phyloP scores from a whole-genome alignment of 1,284 basidiomycete species.

The Leccinum discolor region DNA sequence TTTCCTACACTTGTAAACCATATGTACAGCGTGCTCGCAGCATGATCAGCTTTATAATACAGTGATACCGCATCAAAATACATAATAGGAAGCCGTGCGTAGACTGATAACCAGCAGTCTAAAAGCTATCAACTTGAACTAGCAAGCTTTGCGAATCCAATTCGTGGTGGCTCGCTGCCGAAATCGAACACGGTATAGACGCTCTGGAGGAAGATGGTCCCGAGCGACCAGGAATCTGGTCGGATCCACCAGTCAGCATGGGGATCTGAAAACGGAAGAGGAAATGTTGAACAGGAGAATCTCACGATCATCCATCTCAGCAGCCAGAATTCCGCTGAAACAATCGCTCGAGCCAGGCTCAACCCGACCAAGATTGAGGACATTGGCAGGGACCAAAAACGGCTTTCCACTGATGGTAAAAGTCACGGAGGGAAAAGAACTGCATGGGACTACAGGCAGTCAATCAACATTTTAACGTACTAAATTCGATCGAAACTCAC shows the following conservation, averaged over 20 bases:
- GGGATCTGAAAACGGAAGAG: not conserved
- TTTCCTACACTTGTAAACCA: no score
- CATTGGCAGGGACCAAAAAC: not conserved
- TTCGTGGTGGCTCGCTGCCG: not conserved
- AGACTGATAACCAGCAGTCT: no score
- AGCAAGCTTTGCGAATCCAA: not conserved
- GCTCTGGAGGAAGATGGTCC: not conserved
- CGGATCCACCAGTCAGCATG: not conserved
- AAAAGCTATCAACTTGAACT: not conserved
- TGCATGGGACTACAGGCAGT: not conserved
- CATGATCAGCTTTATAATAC: no score
- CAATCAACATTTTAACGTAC: not conserved
- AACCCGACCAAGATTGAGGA: not conserved
- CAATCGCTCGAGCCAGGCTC: not conserved
- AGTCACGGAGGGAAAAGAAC: not conserved
- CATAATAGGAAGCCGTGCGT: no score
- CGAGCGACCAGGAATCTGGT: not conserved
- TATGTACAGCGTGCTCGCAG: no score
- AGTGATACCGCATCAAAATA: no score
- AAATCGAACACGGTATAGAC: not conserved
- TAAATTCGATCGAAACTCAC: not conserved
- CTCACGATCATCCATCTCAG: not conserved
- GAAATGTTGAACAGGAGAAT: not conserved
- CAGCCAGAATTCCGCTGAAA: not conserved
- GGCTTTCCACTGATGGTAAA: not conserved